Evolutionary conservation across 2,329 filamentous ascomycete species (phyloP).

Genomic region (Fusarium globosum): DNA sequence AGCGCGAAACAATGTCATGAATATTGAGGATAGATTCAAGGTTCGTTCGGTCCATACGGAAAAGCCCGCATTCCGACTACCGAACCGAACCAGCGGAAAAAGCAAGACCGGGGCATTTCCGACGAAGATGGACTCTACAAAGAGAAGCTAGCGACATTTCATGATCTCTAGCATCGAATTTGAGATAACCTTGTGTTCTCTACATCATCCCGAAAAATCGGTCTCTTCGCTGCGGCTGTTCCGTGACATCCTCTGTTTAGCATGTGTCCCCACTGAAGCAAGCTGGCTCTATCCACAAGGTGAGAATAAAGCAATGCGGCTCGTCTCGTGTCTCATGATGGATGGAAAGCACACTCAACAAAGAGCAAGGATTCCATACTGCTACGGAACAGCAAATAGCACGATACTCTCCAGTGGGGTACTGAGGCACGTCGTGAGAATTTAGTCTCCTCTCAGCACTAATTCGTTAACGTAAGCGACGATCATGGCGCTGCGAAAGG

Average conservation of each 20-base stretch:
- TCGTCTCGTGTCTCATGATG: too few relatives aligned
- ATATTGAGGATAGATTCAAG: neutral
- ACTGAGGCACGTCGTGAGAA: neutral
- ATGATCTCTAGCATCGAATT: neutral
- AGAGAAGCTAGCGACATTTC: neutral
- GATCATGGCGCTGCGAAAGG: neutral
- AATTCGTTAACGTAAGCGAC: neutral
- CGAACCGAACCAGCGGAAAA: neutral
- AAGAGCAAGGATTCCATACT: rapidly evolving
- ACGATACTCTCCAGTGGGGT: neutral
- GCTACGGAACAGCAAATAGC: neutral
- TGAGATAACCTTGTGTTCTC: too few relatives aligned
- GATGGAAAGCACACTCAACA: neutral
- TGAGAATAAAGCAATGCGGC: too few relatives aligned
- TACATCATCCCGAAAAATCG: too few relatives aligned
- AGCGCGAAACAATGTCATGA: neutral
- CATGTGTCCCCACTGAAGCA: neutral
- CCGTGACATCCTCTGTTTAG: neutral
- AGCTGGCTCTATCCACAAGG: too few relatives aligned
- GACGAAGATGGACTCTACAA: neutral
- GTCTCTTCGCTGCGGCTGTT: neutral
- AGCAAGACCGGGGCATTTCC: neutral
- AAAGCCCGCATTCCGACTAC: neutral
- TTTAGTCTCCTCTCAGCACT: neutral
- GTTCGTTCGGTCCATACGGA: neutral